Conservation (phyloP, 495 filamentous ascomycete genomes). For the Lasiosphaeris hirsuta region DNA sequence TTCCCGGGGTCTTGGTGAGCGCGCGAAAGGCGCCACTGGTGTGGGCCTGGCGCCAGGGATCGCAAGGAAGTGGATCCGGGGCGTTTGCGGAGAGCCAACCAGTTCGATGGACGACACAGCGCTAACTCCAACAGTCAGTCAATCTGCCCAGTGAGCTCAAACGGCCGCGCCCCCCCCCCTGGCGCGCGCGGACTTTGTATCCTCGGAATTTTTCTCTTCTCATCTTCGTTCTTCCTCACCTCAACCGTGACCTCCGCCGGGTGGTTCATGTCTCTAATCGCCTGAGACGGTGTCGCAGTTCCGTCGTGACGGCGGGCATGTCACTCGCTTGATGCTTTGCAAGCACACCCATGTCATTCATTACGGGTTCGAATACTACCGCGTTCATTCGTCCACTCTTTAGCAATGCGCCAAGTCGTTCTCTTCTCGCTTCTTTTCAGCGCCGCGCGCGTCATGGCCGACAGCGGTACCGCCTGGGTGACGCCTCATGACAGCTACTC, state of each 20-base stretch:
- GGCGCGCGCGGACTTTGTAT: slow-evolving; percentile 1
- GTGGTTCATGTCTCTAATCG: slow-evolving; percentile 8
- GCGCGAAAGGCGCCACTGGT: no score
- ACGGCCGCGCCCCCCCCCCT: neutral
- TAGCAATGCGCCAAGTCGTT: slow-evolving; percentile 17
- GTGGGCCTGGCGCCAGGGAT: no score
- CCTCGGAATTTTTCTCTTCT: neutral
- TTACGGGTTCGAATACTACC: neutral
- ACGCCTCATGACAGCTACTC: slow-evolving; percentile 52
- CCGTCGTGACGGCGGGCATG: slow-evolving; percentile 10
- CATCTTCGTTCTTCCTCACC: neutral
- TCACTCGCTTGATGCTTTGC: slow-evolving; percentile 5
- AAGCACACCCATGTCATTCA: neutral
- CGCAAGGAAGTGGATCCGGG: no score
- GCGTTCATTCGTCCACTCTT: neutral
- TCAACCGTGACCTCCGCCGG: neutral
- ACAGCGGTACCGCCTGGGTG: slow-evolving; percentile 40
- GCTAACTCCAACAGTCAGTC: no score
- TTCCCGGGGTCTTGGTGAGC: no score
- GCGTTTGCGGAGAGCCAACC: no score
- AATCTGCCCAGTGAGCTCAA: no score
- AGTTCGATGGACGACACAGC: no score
- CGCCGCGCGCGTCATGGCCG: slow-evolving; percentile 25
- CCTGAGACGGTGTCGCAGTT: slow-evolving; percentile 11
- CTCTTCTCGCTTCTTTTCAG: slow-evolving; percentile 11